Evolutionary conservation across 352 stramenopile genomes (phyloP), one percentile per base, ranked within the genome.

Genomic region (Phytophthora fragariae): DNA sequence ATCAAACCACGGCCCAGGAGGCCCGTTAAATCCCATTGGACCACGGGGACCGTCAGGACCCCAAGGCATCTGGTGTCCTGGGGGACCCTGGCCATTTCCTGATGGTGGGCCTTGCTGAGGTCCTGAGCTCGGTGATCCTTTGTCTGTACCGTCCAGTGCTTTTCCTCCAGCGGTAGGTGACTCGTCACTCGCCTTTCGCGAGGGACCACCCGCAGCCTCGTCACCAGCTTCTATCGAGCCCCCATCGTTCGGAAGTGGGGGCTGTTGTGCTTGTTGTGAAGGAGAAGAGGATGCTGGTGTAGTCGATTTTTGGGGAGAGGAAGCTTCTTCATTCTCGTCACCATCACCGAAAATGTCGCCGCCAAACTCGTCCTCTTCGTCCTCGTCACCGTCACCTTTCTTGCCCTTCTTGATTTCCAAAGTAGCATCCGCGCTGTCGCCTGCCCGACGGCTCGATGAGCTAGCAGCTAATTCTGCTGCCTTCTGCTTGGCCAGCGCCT

Each of bases 371-470:
- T 96, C 89, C 64, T 96, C 89, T 69, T 92, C 88, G 3, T 92
- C 88, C 39, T 90, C 89, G 2, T 83, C 84, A 3, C 76, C 83
- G 9, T 86, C 81, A 35, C 80, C 77, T 56, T 95, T 95, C 70
- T 92, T 94, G n/a, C 77, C 77, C 55, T 94, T 94, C 64, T 95
- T 96, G 61, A 95, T 96, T 50, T 94, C 89, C 5, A 96, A 58
- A 11, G 85, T 92, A n/a, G 87, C 88, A 62, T 95, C 89, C 3
- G 89, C 89, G n/a, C 77, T 94, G 39, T 94, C 86, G 2, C 83
- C 88, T 2, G 83, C 74, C 12, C 87, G 82, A 37, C 88, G 79
- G 9, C 68, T 62, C 35, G 79, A 65, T n/a, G 83, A 81, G 55
- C 60, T 85, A 15, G 86, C 77, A 7, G 89, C 83, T 46, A 82